These are phyloP conservation scores for Lipomyces sp. DNA, from an alignment of 805 yeast genomes.

Conservation along the genomic window DNA sequence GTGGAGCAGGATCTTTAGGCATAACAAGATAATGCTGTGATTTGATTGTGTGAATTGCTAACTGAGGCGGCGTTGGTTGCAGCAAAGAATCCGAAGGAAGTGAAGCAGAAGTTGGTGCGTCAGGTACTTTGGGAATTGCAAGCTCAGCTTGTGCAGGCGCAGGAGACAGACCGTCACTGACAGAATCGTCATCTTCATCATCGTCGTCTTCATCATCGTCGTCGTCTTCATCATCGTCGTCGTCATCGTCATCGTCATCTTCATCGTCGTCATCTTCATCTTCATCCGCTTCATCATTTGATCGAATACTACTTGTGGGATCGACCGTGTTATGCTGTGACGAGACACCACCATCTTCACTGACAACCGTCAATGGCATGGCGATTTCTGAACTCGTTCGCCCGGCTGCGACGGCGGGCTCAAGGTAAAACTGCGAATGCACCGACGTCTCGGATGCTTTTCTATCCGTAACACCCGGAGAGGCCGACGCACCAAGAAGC, in stretches of 20 bases:
- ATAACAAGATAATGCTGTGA: conserved; percentile 18
- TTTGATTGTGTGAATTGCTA: conserved; percentile 11
- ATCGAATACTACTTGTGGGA: too few species aligned
- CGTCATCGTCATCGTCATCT: conserved; percentile 2
- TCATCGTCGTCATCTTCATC: conserved; percentile 9
- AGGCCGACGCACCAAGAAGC: conserved; percentile 9
- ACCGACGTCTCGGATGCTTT: neutral
- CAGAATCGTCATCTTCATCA: conserved; percentile 2
- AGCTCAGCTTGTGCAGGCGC: neutral
- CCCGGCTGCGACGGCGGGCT: too few species aligned
- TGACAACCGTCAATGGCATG: too few species aligned
- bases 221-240: neutral
- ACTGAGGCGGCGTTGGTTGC: conserved; percentile 1
- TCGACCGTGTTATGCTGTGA: too few species aligned
- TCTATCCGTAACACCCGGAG: neutral
- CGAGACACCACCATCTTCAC: too few species aligned
- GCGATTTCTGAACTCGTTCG: too few species aligned
- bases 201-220: conserved; percentile 6
- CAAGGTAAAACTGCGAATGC: neutral
- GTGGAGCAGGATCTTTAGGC: conserved; percentile 4
- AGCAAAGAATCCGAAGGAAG: too few species aligned
- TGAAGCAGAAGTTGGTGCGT: too few species aligned
- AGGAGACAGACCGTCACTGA: neutral
- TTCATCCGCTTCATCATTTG: neutral
- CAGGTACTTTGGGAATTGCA: neutral